Conservation (phyloP, 83 land plant genomes). For the Larix sibirica region DNA sequence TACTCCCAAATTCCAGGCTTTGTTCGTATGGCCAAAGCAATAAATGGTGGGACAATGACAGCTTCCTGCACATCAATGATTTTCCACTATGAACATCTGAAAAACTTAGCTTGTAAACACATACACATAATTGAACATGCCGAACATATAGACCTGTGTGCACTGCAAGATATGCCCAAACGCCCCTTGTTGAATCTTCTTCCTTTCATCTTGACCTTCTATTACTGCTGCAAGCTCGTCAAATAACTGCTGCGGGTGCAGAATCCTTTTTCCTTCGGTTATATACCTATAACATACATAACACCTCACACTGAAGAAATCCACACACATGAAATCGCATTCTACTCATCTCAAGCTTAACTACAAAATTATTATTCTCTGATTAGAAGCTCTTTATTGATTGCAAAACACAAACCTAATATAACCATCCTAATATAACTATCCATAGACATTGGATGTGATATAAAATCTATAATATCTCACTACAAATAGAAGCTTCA, state of each 20-base stretch:
- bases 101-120: background rate
- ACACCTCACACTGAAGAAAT: too few relatives aligned
- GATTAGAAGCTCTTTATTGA: too few relatives aligned
- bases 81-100: background rate
- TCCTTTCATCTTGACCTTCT: slow-evolving; percentile 36
- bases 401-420: too few relatives aligned
- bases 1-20: slow-evolving; percentile 92
- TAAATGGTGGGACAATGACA: slow-evolving; percentile 72
- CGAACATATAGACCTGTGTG: slow-evolving; percentile 30
- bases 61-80: slow-evolving; percentile 66
- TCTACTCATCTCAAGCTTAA: too few relatives aligned
- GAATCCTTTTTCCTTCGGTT: slow-evolving; percentile 39
- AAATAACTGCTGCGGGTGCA: slow-evolving; percentile 46
- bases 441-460: too few relatives aligned
- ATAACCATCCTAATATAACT: too few relatives aligned
- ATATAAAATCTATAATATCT: too few relatives aligned
- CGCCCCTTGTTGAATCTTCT: slow-evolving; percentile 35
- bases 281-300: slow-evolving; percentile 27
- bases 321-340: too few relatives aligned
- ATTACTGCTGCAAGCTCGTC: slow-evolving; percentile 45
- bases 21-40: slow-evolving; percentile 79
- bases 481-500: too few relatives aligned
- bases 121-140: background rate
- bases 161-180: slow-evolving; percentile 47
- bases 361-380: too few relatives aligned